These are phyloP conservation scores for Puya raimondii DNA, from an alignment of 176 grass and related monocot species.

Conservation along the genomic window DNA sequence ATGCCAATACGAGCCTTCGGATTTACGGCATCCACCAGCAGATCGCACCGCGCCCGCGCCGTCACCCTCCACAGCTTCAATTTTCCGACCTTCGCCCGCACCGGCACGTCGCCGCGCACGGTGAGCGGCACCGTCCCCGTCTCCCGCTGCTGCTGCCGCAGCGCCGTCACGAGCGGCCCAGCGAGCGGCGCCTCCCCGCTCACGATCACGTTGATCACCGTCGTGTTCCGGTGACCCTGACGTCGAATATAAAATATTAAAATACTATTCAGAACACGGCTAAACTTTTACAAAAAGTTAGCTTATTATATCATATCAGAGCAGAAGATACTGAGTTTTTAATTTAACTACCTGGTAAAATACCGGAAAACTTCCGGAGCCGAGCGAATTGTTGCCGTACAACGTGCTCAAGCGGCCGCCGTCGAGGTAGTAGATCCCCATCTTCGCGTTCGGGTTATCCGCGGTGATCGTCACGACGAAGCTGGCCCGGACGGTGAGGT, in stretches of 20 bases:
- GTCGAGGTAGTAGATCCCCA: constrained; percentile 1
- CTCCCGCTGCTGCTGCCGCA: constrained; percentile 4
- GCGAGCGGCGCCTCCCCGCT: neutral
- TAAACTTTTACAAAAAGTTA: too few relatives aligned
- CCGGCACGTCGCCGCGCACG: neutral
- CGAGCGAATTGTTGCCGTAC: neutral
- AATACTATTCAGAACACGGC: too few relatives aligned
- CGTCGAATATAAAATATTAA: too few relatives aligned
- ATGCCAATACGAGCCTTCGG: neutral
- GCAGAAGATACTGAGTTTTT: too few relatives aligned
- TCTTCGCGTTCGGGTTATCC: constrained; percentile 7
- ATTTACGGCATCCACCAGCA: neutral
- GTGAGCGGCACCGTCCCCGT: neutral
- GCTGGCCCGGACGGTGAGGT: neutral
- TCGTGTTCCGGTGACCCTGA: constrained; percentile 4
- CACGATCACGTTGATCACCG: neutral
- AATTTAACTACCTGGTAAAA: constrained; percentile 1
- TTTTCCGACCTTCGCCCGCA: constrained; percentile 1
- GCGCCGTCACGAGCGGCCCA: neutral
- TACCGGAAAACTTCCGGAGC: constrained; percentile 2
- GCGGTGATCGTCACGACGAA: constrained; percentile 3
- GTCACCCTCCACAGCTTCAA: constrained; percentile 1
- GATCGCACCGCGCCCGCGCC: neutral
- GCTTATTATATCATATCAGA: too few relatives aligned
- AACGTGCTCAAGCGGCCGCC: constrained; percentile 1